Evolutionary conservation across 352 stramenopile species (phyloP).

Genomic region (Phytopythium helicoides): DNA sequence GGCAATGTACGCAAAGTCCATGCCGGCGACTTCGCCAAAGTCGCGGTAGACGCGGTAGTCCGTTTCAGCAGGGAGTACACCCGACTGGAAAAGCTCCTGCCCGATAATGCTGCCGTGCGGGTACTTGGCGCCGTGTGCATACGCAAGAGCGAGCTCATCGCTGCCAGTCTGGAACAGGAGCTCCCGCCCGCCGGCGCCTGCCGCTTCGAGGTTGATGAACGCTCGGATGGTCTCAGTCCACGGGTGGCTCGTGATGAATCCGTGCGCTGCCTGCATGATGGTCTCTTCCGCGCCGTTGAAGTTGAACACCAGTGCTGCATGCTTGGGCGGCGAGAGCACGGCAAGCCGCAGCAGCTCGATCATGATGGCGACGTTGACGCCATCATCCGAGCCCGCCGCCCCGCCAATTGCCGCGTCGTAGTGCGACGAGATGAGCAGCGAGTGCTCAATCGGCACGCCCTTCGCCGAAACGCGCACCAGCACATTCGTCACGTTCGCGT

Average conservation of each 20-base stretch:
- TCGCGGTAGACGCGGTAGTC: constrained; percentile 76
- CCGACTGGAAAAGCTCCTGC: constrained; percentile 76
- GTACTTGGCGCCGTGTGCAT: constrained; percentile 67
- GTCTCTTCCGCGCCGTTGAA: constrained; percentile 83
- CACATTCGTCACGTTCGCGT: constrained; percentile 84
- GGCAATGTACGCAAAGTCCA: constrained; percentile 82
- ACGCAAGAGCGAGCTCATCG: constrained; percentile 69
- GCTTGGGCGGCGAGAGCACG: constrained; percentile 33
- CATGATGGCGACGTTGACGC: constrained; percentile 83
- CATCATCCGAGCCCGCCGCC: constrained; percentile 68
- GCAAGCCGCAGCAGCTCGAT: constrained; percentile 59
- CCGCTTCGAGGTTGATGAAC: constrained; percentile 80
- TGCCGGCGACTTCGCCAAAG: constrained; percentile 70
- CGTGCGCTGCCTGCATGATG: constrained; percentile 74
- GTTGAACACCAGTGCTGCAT: constrained; percentile 70
- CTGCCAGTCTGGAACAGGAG: constrained; percentile 80
- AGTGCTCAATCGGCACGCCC: constrained; percentile 27
- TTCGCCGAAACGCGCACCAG: constrained; percentile 53
- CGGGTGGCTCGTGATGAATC: constrained; percentile 79
- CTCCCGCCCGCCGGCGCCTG: constrained; percentile 63
- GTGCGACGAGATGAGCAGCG: constrained; percentile 75
- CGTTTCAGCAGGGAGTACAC: constrained; percentile 67
- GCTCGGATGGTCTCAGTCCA: constrained; percentile 67
- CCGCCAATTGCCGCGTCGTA: constrained; percentile 77
- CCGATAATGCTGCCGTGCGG: constrained; percentile 75